Evolutionary conservation across 768 basidiomycete genomes (phyloP), one percentile per base, ranked within the genome.

Genomic region (Serendipita sp.): DNA sequence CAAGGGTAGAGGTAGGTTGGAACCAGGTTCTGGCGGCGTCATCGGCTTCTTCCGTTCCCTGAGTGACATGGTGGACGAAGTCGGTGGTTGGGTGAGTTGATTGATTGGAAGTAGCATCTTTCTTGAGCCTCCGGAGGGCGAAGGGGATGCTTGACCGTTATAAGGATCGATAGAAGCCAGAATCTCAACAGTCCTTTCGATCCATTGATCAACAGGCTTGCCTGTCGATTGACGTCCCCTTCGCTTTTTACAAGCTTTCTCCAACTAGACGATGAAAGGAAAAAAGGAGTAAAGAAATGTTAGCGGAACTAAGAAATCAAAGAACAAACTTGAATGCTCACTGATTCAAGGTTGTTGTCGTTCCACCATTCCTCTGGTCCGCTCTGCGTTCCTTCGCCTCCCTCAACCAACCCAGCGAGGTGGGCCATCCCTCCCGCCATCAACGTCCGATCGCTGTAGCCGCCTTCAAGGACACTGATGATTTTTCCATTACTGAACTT

Each of bases 391-490:
- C 60, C 51, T 24, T 53, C 63, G 26, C 58, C 17, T 51, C 66
- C 70, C 48, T 75, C 77, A 1, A 75, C 76, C 22, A 97, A 73
- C 3, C 93, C 94, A 4, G 75, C 74, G 1, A 95, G 71, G 70
- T 92, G 88, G 0, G 91, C 88, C 80, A 92, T 82, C 0, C 85
- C 79, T 0, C 88, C 95, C 65, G 88, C 91, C 3, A 77, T 82
- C 62, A 98, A 75, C 0, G 95, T 93, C 3, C 86, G 79, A 71
- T 97, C 92, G 67, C 89, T 90, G 69, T 97, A 97, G 0, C 94
- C 95, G 0, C 95, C 95, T 74, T 99, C 95, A 1, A 99, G 81
- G 0, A 97, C 88, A 67, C 90, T 92, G 42, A 98, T 77, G 3
- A 95, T 67, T 43, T 83, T 79, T 0, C 92, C 90, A 1, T 71